Base-by-base conservation (phyloP, 345 rosid species). In the Arabidopsis arenosa region DNA sequence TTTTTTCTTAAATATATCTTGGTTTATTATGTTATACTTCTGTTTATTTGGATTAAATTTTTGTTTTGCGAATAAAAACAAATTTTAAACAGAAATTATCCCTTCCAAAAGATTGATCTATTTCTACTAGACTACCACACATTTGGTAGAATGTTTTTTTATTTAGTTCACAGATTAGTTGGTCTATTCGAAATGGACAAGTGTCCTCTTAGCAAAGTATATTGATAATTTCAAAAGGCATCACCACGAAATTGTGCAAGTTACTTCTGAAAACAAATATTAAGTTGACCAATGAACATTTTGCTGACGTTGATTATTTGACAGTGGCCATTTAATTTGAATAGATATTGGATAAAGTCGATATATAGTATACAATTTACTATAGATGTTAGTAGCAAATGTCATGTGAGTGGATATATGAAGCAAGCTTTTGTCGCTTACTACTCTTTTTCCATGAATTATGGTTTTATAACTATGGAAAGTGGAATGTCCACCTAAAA, bases 401-500 rank as follows among this genome's bases (percentile, higher is more conserved):
- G 73, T 21, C 73, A 57, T 77, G 36, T 64, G 64, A 62, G 74
- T 75, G 70, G 80, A 76, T 54, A 54, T 45, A 11, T 47, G 45
- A 47, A 63, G 39, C 54, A 45, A 69, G 21, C 45, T 70, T 68
- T 71, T 71, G 80, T 77, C 80, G 72, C 71, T 49, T 77, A 45
- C 23, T 54, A 17, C 55, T 64, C 39, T 13, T 70, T 72, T 64
- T 77, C 80, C 66, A 77, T 28, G 45, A 28, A 56, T 77, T 64
- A 77, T 56, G 23, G 48, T 77, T 71, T 57, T 64, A 71, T 64
- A 70, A 64, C 45, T 47, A 56, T 70, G 39, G 54, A 72, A 72
- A 65, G 77, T 59, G 68, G 70, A 53, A 57, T 49, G 13, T 57
- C 40, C 39, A 12, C 18, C 8, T 53, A 18, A 43, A 4, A 51